Evolutionary conservation across 75 land plant species (phyloP), one percentile per base, ranked within the genome.

Genomic region (Larix kaempferi): DNA sequence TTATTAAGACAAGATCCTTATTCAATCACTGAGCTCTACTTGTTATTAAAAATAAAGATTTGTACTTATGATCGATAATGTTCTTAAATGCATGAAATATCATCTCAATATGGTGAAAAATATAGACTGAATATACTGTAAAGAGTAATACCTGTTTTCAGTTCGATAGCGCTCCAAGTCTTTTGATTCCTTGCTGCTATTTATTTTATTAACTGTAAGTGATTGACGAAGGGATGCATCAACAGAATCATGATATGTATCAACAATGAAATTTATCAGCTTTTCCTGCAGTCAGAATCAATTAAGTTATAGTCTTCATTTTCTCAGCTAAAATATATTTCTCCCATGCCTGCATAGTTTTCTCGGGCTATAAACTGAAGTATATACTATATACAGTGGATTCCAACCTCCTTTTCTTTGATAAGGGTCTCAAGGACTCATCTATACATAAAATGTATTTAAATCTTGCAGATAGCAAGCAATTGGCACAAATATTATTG

Each of bases 161-260:
- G 92, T n/a, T 19, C 82, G 82, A 71, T 95, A 95, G 12, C 77
- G 75, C 78, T 94, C 87, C 74, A 91, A 78, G 21, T 79, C 80
- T 63, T 77, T 67, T 23, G 25, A 35, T 77, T 91, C 92, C 27
- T 74, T 76, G 25, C 73, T 74, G 69, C 79, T 78, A 21, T 71
- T 59, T 14, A 39, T 79, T 79, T 77, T 88, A 27, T 61, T 80
- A 73, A 91, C 79, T 59, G 19, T 25, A 71, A 91, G 85, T 22
- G 71, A 84, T 54, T 82, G 77, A 33, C 90, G 88, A 64, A 88
- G 88, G 21, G 82, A 17, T 56, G 23, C 59, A 44, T 77, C 85
- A 73, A 59, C 74, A 33, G 84, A 72, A 39, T 81, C 86, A 65
- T 76, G 73, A 80, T 95, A 95, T 76, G 92, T 89, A 77, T 83